Percentiles rank a stretch among this genome's conserved stretches.
phyloP scores from a whole-genome alignment of 345 rosid species.

The Clausena lansium region DNA sequence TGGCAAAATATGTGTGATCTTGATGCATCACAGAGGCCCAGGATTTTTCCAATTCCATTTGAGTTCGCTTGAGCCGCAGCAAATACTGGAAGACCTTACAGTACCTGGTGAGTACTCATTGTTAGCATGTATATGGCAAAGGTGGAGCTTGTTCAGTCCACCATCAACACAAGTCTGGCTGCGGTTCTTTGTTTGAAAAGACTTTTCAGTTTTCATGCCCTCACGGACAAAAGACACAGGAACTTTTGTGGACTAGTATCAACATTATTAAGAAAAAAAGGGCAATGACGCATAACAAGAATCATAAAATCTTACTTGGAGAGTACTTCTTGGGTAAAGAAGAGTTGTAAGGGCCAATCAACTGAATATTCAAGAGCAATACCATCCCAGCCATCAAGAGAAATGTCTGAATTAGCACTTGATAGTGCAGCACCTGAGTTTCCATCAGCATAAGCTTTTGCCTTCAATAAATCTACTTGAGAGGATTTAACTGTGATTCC shows the following conservation, averaged over 20 bases:
- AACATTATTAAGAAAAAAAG: neutral
- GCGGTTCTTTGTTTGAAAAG: neutral
- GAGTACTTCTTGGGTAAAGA: constrained; percentile 92
- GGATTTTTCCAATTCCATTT: constrained; percentile 96
- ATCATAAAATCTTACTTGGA: constrained; percentile 65
- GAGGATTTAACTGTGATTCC: constrained; percentile 75
- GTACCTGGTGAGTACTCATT: constrained; percentile 54
- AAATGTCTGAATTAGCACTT: constrained; percentile 49
- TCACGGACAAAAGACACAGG: neutral
- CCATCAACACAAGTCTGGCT: neutral
- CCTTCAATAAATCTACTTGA: constrained; percentile 54
- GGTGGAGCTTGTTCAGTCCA: constrained; percentile 2
- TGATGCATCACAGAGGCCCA: constrained; percentile 99
- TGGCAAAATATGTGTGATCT: constrained; percentile 78
- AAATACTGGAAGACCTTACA: constrained; percentile 83
- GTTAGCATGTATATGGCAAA: constrained; percentile 10
- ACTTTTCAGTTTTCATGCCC: constrained; percentile 7
- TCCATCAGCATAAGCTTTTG: constrained; percentile 45
- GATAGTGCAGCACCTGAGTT: constrained; percentile 35
- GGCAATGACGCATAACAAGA: constrained; percentile 8
- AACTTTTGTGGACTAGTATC: neutral
- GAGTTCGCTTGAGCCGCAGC: constrained; percentile 85
- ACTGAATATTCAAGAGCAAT: constrained; percentile 87
- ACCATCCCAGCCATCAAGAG: constrained; percentile 92
- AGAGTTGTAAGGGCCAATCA: constrained; percentile 94